Conservation (phyloP, 495 filamentous ascomycete species). For the Aspergillus bertholletiae region DNA sequence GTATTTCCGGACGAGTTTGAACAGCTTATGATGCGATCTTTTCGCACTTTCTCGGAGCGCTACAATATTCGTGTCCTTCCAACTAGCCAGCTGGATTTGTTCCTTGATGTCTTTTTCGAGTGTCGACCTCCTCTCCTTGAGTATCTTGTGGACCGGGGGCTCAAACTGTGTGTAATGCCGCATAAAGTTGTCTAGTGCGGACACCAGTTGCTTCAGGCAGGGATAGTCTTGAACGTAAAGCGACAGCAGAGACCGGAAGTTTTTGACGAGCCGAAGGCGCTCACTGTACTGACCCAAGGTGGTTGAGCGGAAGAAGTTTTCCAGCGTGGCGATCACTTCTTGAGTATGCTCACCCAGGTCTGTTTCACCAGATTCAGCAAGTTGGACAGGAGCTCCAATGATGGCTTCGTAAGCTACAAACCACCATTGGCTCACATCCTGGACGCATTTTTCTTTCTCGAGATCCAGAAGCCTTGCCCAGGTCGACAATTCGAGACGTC, state of each 20-base stretch:
- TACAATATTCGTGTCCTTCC: slow-evolving; percentile 95
- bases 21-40: slow-evolving; percentile 86
- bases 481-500: slow-evolving; percentile 82
- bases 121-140: slow-evolving; percentile 58
- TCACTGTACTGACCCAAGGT: slow-evolving; percentile 75
- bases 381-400: slow-evolving; percentile 66
- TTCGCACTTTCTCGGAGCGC: slow-evolving; percentile 82
- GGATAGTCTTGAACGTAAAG: slow-evolving; percentile 54
- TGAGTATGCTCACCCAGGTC: slow-evolving; percentile 60
- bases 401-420: slow-evolving; percentile 90
- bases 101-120: slow-evolving; percentile 87
- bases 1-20: slow-evolving; percentile 88
- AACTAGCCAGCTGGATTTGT: slow-evolving; percentile 81
- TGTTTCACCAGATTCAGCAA: slow-evolving; percentile 48
- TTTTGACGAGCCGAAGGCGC: slow-evolving; percentile 66
- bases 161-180: slow-evolving; percentile 66
- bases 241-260: slow-evolving; percentile 54
- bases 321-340: slow-evolving; percentile 66
- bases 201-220: slow-evolving; percentile 44
- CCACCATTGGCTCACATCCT: slow-evolving; percentile 88
- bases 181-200: slow-evolving; percentile 75
- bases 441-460: slow-evolving; percentile 68
- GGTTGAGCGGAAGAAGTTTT: slow-evolving; percentile 68
- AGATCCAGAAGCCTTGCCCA: slow-evolving; percentile 89
- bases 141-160: slow-evolving; percentile 53